Evolutionary conservation across 1,284 basidiomycete genomes (phyloP), one percentile per base, ranked within the genome.

Genomic region (Peniophora sp.): DNA sequence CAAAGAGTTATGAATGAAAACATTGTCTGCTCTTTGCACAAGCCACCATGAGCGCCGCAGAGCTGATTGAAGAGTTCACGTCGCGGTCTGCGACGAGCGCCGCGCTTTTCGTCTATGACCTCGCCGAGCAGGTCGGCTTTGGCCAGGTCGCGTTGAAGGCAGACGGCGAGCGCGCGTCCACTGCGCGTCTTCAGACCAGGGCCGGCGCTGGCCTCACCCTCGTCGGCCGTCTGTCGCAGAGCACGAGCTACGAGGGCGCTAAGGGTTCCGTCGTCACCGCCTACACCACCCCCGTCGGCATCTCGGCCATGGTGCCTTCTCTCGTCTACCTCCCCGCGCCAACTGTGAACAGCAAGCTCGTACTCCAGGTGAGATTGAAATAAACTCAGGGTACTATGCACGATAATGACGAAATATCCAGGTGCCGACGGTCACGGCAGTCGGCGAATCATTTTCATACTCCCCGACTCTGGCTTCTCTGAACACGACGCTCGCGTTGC

Each of bases 181-280:
- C 88, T 9, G 73, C 88, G 53, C 69, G 78, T 50, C 72, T 94
- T 50, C 92, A 96, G 70, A 92, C 89, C n/a, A 77, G 93, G 52
- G 76, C 85, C 15, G 93, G 93, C 47, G 92, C 93, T 18, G 93
- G 93, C 15, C 69, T 92, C 51, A 81, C 81, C 60, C 72, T 97
- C 54, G 81, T 91, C 37, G 93, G 93, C 15, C 80, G 91, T 54
- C 72, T 93, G 48, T 86, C 84, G 9, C 82, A 90, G 57, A 81
- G 84, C 20, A 79, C 85, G n/a, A 88, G 85, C 64, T 75, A 76
- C 57, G 83, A 85, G 55, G 72, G 75, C 10, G 67, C 70, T 34
- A 75, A 69, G 48, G 77, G 78, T 32, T 71, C 80, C 24, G 67
- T 86, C 46, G 68, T 90, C 51, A 88, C 88, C 0, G 83, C 85